Conservation (phyloP, 1,139 yeast species). For the Blastobotrys serpentis region DNA sequence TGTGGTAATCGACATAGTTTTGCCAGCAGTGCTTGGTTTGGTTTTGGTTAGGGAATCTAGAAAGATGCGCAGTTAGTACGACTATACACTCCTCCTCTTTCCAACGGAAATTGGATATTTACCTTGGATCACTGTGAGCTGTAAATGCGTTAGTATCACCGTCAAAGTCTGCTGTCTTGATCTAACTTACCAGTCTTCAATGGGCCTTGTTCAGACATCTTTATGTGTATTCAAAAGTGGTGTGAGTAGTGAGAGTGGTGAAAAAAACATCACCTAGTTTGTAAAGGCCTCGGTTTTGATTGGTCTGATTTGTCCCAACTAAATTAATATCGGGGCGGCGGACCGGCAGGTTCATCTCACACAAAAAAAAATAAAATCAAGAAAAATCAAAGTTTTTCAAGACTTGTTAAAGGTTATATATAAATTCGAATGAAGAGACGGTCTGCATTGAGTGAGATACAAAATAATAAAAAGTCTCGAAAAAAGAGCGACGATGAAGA, state of each 20-base stretch:
- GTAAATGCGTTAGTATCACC: not conserved
- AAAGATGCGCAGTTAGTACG: not conserved
- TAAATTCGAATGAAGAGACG: not conserved
- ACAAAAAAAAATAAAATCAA: too few species aligned
- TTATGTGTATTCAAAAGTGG: constrained; percentile 6
- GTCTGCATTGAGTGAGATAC: constrained; percentile 1
- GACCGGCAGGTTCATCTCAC: not conserved
- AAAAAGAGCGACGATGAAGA: not conserved
- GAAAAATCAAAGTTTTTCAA: too few species aligned
- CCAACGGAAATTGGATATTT: constrained; percentile 4
- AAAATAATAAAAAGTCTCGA: constrained; percentile 1
- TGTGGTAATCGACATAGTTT: constrained; percentile 95
- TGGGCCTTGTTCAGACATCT: constrained; percentile 26
- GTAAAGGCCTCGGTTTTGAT: constrained; percentile 6
- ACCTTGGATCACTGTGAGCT: constrained; percentile 24
- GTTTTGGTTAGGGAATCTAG: constrained; percentile 75
- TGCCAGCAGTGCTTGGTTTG: constrained; percentile 99
- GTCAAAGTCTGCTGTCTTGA: not conserved
- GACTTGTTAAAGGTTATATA: too few species aligned
- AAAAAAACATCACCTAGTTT: constrained; percentile 9
- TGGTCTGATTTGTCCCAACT: constrained; percentile 4
- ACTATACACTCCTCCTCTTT: not conserved
- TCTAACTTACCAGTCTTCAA: constrained; percentile 29
- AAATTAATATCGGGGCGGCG: constrained; percentile 1
- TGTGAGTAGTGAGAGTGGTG: constrained; percentile 8